These are phyloP conservation scores for Parachaetomium inaequale DNA, from an alignment of 495 filamentous ascomycete genomes.

Conservation along the genomic window DNA sequence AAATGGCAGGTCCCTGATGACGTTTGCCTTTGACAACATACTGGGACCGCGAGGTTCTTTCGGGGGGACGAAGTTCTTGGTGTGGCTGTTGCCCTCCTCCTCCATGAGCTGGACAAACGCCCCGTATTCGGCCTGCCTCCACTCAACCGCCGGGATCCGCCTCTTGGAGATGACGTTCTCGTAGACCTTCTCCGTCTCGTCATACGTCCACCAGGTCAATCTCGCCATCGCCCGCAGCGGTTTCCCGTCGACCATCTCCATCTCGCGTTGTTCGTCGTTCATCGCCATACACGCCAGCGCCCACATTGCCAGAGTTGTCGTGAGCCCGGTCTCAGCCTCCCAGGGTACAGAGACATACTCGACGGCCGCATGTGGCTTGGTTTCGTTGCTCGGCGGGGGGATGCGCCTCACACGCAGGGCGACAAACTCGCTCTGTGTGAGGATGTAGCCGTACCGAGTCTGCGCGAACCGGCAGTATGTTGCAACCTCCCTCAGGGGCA, in stretches of 20 bases:
- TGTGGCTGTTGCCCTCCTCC: too few relatives aligned
- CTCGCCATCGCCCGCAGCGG: neutral
- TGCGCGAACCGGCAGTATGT: constrained; percentile 14
- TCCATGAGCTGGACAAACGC: too few relatives aligned
- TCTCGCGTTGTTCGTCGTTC: constrained; percentile 14
- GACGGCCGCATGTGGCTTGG: neutral
- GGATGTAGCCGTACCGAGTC: constrained; percentile 9
- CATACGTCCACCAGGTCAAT: neutral
- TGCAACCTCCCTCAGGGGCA: neutral
- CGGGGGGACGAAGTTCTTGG: too few relatives aligned
- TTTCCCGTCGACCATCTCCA: neutral
- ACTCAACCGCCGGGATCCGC: neutral
- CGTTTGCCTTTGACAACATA: too few relatives aligned
- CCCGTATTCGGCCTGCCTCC: neutral
- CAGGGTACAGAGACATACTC: constrained; percentile 9
- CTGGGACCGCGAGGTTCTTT: too few relatives aligned
- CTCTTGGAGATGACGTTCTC: constrained; percentile 13
- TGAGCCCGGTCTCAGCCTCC: neutral
- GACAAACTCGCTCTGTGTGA: constrained; percentile 9
- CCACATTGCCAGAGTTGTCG: constrained; percentile 7
- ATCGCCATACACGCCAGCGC: constrained; percentile 10
- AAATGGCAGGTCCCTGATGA: too few relatives aligned
- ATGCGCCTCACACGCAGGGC: constrained; percentile 8
- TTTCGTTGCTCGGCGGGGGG: neutral
- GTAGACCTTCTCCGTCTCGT: neutral